Evolutionary conservation across 495 filamentous ascomycete species (phyloP), one percentile per base, ranked within the genome.

Genomic region (Corynascus novoguineensis): DNA sequence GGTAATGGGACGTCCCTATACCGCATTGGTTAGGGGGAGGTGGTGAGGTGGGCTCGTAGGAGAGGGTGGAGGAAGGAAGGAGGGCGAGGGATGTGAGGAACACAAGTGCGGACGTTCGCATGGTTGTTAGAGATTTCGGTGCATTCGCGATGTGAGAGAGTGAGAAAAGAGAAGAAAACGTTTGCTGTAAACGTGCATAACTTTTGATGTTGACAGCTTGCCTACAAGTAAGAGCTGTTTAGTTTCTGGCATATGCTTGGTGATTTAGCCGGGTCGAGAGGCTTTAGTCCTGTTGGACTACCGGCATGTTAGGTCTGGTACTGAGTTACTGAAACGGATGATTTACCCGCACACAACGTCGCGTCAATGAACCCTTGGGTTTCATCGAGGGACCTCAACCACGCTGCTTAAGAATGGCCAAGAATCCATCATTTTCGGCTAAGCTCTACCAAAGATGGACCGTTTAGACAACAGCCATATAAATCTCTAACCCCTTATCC

Each of bases 401-500:
- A n/a, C n/a, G n/a, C n/a, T n/a, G n/a, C n/a, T n/a, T n/a, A n/a
- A n/a, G n/a, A n/a, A n/a, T n/a, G n/a, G n/a, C 31, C 31, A 34
- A 34, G 31, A 34, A 37, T 37, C 34, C 34, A 3, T 15, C 34
- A 3, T 37, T 11, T 34, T 15, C 9, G 11, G 8, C 11, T 15
- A 11, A 15, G 34, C 11, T 2, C 34, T 9, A 12, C 31, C 9
- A 11, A 37, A 4, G 2, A 10, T 9, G 11, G 3, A 37, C 11
- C 21, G 4, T 5, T 57, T 17, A 63, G 4, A 70, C 59, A 38
- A 72, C 64, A 14, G 83, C 78, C 62, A 76, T 75, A 63, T 83
- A 81, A 21, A 82, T 65, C 49, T 82, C 74, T 72, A 87, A 57
- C 1, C 74, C 82, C 38, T 69, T 64, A 27, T 76, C 66, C 4